A percentile compares a stretch with the other conserved stretches of the same genome.
phyloP scores from a whole-genome alignment of 2,329 filamentous ascomycete genomes.

The Alternaria tenuissima region DNA sequence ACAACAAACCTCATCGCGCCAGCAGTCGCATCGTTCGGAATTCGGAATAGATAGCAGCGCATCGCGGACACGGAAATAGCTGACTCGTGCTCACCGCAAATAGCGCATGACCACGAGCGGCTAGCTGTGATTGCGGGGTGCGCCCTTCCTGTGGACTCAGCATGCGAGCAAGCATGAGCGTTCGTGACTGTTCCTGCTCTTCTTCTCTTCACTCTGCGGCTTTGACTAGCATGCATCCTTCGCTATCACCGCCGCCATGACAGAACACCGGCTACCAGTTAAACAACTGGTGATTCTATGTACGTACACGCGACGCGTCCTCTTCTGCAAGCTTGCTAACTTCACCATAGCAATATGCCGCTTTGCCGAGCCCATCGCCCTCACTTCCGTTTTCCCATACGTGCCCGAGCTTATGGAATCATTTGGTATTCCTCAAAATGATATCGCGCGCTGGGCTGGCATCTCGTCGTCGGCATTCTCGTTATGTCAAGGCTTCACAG shows the following conservation, averaged over 20 bases:
- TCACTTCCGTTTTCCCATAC: conserved; percentile 95
- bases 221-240: conserved; percentile 17
- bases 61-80: not conserved
- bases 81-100: conserved; percentile 18
- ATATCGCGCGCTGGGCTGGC: conserved; percentile 73
- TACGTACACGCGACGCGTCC: conserved; percentile 21
- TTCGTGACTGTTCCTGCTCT: conserved; percentile 7
- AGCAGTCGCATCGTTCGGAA: conserved; percentile 1
- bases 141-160: conserved; percentile 16
- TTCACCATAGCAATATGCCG: conserved; percentile 80
- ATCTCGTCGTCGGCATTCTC: conserved; percentile 84
- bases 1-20: not conserved
- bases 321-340: conserved; percentile 9
- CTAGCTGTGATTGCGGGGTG: conserved; percentile 29
- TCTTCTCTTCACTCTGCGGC: not conserved
- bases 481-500: conserved; percentile 80
- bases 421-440: conserved; percentile 50
- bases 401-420: conserved; percentile 66
- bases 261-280: conserved; percentile 49
- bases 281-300: conserved; percentile 52
- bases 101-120: conserved; percentile 14
- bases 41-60: conserved; percentile 6
- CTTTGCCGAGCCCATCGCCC: conserved; percentile 88
- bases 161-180: conserved; percentile 10
- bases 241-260: conserved; percentile 38